Conservation (phyloP, 306 rosid genomes). For the Betula pendula region DNA sequence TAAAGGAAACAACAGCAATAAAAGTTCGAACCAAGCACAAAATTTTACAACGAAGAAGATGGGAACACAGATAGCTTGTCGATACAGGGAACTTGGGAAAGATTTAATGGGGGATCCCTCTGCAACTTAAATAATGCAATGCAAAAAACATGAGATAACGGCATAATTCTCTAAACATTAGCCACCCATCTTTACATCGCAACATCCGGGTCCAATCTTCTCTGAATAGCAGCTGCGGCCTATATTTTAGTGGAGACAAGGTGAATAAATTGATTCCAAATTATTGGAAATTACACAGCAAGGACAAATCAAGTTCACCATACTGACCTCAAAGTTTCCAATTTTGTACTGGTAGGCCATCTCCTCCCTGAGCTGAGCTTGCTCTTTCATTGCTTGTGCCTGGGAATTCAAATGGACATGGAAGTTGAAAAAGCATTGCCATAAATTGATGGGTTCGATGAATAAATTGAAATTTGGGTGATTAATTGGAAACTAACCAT, state of each 20-base stretch:
- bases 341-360: slow-evolving; percentile 98
- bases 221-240: slow-evolving; percentile 99
- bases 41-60: background rate
- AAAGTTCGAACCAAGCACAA: background rate
- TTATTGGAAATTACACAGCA: background rate
- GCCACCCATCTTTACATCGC: slow-evolving; percentile 45
- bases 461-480: slow-evolving; percentile 8
- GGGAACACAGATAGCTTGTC: background rate
- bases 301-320: slow-evolving; percentile 9
- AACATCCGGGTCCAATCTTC: slow-evolving; percentile 93
- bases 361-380: slow-evolving; percentile 97
- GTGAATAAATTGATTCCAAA: slow-evolving; percentile 11
- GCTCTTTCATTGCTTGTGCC: slow-evolving; percentile 99
- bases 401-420: slow-evolving; percentile 33
- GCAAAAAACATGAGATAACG: background rate
- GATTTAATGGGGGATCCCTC: background rate
- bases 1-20: no score
- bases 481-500: slow-evolving; percentile 57
- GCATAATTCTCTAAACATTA: background rate
- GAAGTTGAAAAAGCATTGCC: slow-evolving; percentile 10
- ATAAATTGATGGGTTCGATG: background rate
- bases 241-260: slow-evolving; percentile 24
- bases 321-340: slow-evolving; percentile 80
- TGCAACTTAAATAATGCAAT: background rate
- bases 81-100: background rate